phyloP scores from a whole-genome alignment of 1,284 basidiomycete species.

The Pseudozyma sp. region DNA sequence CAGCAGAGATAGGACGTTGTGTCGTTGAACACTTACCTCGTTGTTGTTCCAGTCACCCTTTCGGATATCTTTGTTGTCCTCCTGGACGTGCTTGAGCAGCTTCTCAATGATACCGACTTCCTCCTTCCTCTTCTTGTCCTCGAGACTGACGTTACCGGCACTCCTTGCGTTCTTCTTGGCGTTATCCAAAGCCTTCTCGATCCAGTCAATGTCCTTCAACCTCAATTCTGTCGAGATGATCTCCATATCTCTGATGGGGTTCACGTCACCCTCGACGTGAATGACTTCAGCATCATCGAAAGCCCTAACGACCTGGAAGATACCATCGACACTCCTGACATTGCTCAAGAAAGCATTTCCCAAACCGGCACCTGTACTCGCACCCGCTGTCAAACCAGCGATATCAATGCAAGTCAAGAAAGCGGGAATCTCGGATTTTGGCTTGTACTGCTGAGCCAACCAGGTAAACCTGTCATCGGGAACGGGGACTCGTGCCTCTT shows the following conservation, averaged over 20 bases:
- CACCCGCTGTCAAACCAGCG: slow-evolving; percentile 94
- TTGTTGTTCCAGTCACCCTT: slow-evolving; percentile 96
- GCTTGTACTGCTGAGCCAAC: slow-evolving; percentile 92
- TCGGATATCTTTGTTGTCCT: slow-evolving; percentile 89
- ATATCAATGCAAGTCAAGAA: slow-evolving; percentile 99
- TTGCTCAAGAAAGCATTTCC: slow-evolving; percentile 98
- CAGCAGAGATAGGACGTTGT: slow-evolving; percentile 2
- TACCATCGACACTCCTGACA: slow-evolving; percentile 97
- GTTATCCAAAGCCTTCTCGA: slow-evolving; percentile 86
- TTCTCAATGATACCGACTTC: slow-evolving; percentile 89
- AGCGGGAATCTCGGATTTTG: slow-evolving; percentile 86
- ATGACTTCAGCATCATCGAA: slow-evolving; percentile 99
- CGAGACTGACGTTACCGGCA: slow-evolving; percentile 80
- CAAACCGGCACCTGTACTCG: slow-evolving; percentile 96
- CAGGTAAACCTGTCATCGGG: slow-evolving; percentile 95
- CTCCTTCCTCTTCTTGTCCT: slow-evolving; percentile 96
- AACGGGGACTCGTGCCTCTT: slow-evolving; percentile 89
- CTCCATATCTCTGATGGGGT: slow-evolving; percentile 96
- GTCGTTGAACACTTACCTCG: slow-evolving; percentile 78
- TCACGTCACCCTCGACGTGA: slow-evolving; percentile 98
- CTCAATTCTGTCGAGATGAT: slow-evolving; percentile 86
- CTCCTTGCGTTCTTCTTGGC: slow-evolving; percentile 60
- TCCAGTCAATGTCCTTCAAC: slow-evolving; percentile 99
- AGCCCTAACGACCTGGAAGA: slow-evolving; percentile 97
- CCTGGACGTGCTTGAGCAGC: slow-evolving; percentile 81